Evolutionary conservation across 2,329 filamentous ascomycete genomes (phyloP), one percentile per base, ranked within the genome.

Genomic region (Aspergillus hiratsukae): DNA sequence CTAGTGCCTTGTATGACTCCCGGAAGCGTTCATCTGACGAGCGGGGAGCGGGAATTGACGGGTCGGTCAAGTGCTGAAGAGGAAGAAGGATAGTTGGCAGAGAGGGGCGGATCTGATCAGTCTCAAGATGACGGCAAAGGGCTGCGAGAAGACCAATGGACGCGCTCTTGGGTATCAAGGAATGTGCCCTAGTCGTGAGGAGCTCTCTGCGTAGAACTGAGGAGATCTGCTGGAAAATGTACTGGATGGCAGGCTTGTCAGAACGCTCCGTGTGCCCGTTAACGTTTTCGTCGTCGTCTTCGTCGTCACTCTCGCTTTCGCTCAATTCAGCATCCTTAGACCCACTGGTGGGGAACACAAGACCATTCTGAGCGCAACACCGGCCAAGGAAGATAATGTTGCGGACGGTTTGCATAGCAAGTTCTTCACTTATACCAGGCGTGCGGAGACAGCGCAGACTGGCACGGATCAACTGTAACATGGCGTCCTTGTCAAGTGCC

Each of bases 11-110:
- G 72, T 92, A 88, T 21, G 81, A 83, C 5, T 81, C 78, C 62
- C 83, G 84, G 78, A 92, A 93, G 0, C 77, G 70, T 55, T 87
- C 84, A 65, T 93, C 89, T 5, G 83, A 83, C 25, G 87, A 89
- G 61, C 85, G 86, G 0, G 90, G 89, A 14, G 83, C 76, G 0
- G 88, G 84, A 51, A 93, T 91, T 1, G 84, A 83, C 1, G 88
- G 81, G 70, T 97, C 91, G 0, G 91, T 95, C 40, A 99, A 78
- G 69, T 94, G 90, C 69, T 93, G 87, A 5, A 97, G 81, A 0
- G 87, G 87, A 4, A 84, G 77, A 1, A 90, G 79, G 48, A 89
- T 78, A 27, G 79, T 78, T 61, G 86, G 83, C 19, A 95, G 78
- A 1, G 86, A 87, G 0, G 85, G 81, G 1, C 77, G 70, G 8